These are phyloP conservation scores for Senna tora DNA, from an alignment of 306 rosid species.

Conservation along the genomic window DNA sequence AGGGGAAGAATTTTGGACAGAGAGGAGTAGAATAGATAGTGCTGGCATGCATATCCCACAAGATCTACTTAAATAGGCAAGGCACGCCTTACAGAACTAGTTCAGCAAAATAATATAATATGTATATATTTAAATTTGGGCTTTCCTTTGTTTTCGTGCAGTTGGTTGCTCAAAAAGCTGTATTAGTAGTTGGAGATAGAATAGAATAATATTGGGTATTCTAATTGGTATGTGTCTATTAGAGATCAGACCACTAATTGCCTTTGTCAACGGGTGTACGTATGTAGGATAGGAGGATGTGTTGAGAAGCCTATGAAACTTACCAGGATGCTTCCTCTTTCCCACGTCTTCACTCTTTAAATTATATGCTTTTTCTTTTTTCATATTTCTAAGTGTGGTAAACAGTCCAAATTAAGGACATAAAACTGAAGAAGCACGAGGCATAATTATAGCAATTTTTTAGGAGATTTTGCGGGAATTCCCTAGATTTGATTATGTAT, in stretches of 20 bases:
- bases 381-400: constrained; percentile 34
- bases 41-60: constrained; percentile 61
- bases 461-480: constrained; percentile 61
- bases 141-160: constrained; percentile 45
- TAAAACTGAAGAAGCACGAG: constrained; percentile 56
- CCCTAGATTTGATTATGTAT: constrained; percentile 55
- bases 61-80: constrained; percentile 78
- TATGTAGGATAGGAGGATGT: not conserved
- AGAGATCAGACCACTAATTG: constrained; percentile 51
- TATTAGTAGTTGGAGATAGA: constrained; percentile 74
- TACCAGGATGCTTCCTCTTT: constrained; percentile 67
- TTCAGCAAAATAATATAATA: constrained; percentile 48
- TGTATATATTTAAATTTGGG: constrained; percentile 14
- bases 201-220: constrained; percentile 55
- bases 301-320: constrained; percentile 51
- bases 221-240: constrained; percentile 43
- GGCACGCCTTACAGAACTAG: constrained; percentile 44
- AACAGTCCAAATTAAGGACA: constrained; percentile 36
- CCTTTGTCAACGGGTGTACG: constrained; percentile 63
- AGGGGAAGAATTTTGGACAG: constrained; percentile 58
- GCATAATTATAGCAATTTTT: constrained; percentile 66
- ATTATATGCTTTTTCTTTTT: not conserved
- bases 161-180: constrained; percentile 62
- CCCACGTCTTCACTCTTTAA: constrained; percentile 48
- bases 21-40: constrained; percentile 59